Evolutionary conservation across 176 grass and related monocot species (phyloP).

Genomic region (Dendrocalamus sinicus): DNA sequence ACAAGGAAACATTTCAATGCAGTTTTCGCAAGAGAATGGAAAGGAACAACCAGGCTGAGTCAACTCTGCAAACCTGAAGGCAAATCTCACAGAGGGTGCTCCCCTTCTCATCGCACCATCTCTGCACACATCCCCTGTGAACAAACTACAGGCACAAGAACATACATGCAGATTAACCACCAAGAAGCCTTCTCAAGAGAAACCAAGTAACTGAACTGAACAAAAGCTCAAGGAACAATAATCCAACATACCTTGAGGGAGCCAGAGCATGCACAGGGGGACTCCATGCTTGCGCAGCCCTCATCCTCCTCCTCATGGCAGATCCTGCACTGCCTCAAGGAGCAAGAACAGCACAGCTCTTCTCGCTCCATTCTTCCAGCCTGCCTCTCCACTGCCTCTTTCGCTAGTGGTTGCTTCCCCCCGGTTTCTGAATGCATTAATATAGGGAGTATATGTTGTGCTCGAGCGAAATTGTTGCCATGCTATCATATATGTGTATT

Average conservation of each 20-base stretch:
- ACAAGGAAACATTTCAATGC: not conserved
- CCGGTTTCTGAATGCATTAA: not conserved
- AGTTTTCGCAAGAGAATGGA: not conserved
- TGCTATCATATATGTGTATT: no score
- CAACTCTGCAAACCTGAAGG: constrained; percentile 60
- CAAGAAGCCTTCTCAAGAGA: not conserved
- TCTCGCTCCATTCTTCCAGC: constrained; percentile 27
- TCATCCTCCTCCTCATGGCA: constrained; percentile 83
- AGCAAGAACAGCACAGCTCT: constrained; percentile 25
- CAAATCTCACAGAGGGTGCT: constrained; percentile 91
- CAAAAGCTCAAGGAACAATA: not conserved
- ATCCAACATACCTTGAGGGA: constrained; percentile 64
- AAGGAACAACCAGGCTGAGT: not conserved
- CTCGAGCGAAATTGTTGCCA: no score
- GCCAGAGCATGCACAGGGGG: constrained; percentile 80
- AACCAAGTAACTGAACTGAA: not conserved
- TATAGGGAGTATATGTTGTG: no score
- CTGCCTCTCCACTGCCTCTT: constrained; percentile 1
- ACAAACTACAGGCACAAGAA: constrained; percentile 57
- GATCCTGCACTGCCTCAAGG: constrained; percentile 69
- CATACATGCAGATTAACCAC: not conserved
- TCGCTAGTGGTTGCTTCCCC: not conserved
- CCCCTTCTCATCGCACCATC: constrained; percentile 98
- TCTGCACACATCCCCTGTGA: constrained; percentile 89
- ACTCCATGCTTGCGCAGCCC: constrained; percentile 60